Base-by-base conservation (phyloP, 208 protist genomes). In the Leishmania gerbilli region DNA sequence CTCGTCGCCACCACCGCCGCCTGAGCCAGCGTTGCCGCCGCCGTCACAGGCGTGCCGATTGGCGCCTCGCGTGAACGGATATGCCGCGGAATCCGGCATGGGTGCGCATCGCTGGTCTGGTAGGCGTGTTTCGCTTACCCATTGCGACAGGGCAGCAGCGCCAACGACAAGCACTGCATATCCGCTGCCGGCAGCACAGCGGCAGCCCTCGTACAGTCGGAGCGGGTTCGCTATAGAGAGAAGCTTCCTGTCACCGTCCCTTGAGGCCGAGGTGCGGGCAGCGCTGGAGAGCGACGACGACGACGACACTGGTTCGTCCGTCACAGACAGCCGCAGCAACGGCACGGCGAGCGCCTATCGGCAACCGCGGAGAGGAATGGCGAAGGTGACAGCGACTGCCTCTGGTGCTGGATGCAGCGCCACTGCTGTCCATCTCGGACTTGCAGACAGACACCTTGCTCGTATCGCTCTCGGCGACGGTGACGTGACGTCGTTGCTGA, bases 211-310 rank as follows among this genome's bases (percentile, higher is more conserved):
- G 21, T 75, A 45, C 37, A 79, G 80, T 51, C 80, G 58, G 34
- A 72, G 69, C 34, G 69, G 69, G 9, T 27, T 72, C 56, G 77
- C 55, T 40, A 71, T 77, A 9, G 81, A 84, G 76, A 76, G 75
- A 15, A 80, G 81, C 40, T 76, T 79, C 74, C 31, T 84, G 7
- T 80, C 81, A 7, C 67, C 81, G 21, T 71, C 81, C 3, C 65
- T 83, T 27, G 76, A 74, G 69, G 76, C 21, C 58, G 81, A 84
- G 51, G 75, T 84, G 34, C 69, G 69, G 3, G 81, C 69, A 15
- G 81, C 81, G 9, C 56, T 84, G 74, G 68, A 67, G 47, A 77
- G 69, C 55, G 81, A 84, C 40, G 56, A 31, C 40, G 56, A 31
- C 13, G 74, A 78, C 31, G n/a, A 47, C 45, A 8, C 55, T 31